phyloP scores from a whole-genome alignment of 257 asterid genomes.

The Eucommia ulmoides region DNA sequence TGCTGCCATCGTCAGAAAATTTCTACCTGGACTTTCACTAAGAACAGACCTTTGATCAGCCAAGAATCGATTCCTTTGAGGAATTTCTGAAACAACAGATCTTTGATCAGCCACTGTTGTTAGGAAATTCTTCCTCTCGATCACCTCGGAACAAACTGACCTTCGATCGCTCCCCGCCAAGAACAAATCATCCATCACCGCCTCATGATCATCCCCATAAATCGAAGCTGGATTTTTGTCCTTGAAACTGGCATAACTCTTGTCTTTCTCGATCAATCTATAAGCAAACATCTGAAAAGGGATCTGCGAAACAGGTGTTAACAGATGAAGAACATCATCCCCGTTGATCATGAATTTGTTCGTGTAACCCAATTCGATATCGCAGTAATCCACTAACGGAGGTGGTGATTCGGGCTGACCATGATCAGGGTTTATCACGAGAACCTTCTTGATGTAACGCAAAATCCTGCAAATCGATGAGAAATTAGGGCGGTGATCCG shows the following conservation, averaged over 20 bases:
- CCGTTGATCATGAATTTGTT: constrained; percentile 31
- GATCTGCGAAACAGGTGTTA: constrained; percentile 41
- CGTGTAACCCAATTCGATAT: constrained; percentile 49
- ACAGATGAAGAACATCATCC: constrained; percentile 11
- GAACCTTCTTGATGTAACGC: constrained; percentile 62
- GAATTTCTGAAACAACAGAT: no score
- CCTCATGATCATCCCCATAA: constrained; percentile 44
- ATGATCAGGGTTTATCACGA: constrained; percentile 65
- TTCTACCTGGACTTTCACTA: no score
- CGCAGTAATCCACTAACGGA: constrained; percentile 68
- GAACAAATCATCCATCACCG: no score
- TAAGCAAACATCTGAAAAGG: constrained; percentile 77
- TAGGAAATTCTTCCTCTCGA: no score
- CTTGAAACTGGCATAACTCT: constrained; percentile 13
- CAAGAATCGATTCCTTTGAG: no score
- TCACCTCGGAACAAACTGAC: no score
- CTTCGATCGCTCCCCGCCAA: no score
- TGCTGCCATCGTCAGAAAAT: no score
- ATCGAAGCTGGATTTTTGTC: constrained; percentile 30
- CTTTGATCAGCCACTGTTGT: no score
- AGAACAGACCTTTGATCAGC: no score
- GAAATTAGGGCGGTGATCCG: constrained; percentile 54
- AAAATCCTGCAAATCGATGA: constrained; percentile 60
- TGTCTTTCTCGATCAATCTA: constrained; percentile 53
- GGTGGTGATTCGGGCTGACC: constrained; percentile 75